Conservation (phyloP, 2,329 filamentous ascomycete species). For the Hypomyces rosellus region DNA sequence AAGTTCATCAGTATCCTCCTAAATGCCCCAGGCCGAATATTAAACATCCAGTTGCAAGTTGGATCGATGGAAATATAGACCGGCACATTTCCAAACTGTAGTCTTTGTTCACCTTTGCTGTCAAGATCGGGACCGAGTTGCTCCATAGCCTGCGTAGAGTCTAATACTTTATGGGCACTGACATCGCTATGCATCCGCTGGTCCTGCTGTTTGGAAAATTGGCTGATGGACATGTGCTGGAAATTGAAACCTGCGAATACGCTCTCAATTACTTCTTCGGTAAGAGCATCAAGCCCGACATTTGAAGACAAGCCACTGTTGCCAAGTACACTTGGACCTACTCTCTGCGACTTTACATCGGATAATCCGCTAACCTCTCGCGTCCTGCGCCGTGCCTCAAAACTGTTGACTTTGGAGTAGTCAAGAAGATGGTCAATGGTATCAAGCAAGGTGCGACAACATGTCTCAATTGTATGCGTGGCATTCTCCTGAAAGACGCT, state of each 20-base stretch:
- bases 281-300: constrained; percentile 33
- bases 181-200: constrained; percentile 10
- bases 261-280: constrained; percentile 42
- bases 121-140: constrained; percentile 13
- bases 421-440: constrained; percentile 49
- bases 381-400: constrained; percentile 18
- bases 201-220: constrained; percentile 9
- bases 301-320: constrained; percentile 16
- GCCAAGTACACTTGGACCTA: constrained; percentile 1
- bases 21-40: too few relatives aligned
- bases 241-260: constrained; percentile 41
- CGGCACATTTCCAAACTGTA: constrained; percentile 18
- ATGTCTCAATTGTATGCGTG: constrained; percentile 43
- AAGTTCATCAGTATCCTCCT: too few relatives aligned
- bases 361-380: not conserved
- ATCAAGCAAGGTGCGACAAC: constrained; percentile 45
- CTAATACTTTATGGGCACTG: constrained; percentile 18
- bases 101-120: constrained; percentile 3
- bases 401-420: constrained; percentile 47
- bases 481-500: constrained; percentile 40
- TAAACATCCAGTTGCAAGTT: constrained; percentile 40
- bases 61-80: constrained; percentile 34
- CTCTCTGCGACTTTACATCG: not conserved
- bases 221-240: constrained; percentile 19
- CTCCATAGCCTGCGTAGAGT: constrained; percentile 23